Base-by-base conservation (phyloP, 2,329 filamentous ascomycete genomes). In the Penicillium vulpinum region DNA sequence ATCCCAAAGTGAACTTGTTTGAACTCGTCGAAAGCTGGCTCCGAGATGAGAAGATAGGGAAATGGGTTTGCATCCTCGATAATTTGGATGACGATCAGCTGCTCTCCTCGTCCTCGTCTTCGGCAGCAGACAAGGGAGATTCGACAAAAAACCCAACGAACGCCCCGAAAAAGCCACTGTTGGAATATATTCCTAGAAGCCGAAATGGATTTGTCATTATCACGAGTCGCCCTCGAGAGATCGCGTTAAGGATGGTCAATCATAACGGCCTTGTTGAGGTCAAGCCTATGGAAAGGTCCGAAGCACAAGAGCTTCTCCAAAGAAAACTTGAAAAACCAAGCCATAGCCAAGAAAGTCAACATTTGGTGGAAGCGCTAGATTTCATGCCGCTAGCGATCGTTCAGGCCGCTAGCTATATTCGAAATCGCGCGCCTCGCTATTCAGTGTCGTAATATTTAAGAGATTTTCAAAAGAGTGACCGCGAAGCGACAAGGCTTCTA, bases 381-480 rank as follows among this genome's bases (percentile, higher is more conserved):
- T 62, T 44, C 31, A 69, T 73, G 11, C 69, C 70, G 0, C 59
- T 74, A 0, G 70, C 70, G 0, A 67, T 73, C 13, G 1, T 47
- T 15, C 43, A 56, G 24, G 22, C 36, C 4, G 67, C 66, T 5
- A 59, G 64, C 3, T 74, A 71, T 29, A 72, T 72, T 58, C 63
- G 47, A 48, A 21, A 49, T 9, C 46, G 31, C n/a, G 28, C 26
- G 11, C 49, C 51, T 15, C 48, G 40, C 1, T 54, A 1, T 18
- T 62, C 46, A 3, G 52, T 58, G 18, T 35, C 45, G 18, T 49
- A 53, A 22, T 60, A 62, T 16, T n/a, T 60, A 13, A 46, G 67
- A 3, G 54, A 74, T 2, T 74, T 80, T 54, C 61, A 61, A 7
- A 58, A 70, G 43, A 73, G 67, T 58, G 68, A 75, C 11, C 39